Base-by-base conservation (phyloP, 1,284 basidiomycete genomes). In the Leccinum cinnamomeum region DNA sequence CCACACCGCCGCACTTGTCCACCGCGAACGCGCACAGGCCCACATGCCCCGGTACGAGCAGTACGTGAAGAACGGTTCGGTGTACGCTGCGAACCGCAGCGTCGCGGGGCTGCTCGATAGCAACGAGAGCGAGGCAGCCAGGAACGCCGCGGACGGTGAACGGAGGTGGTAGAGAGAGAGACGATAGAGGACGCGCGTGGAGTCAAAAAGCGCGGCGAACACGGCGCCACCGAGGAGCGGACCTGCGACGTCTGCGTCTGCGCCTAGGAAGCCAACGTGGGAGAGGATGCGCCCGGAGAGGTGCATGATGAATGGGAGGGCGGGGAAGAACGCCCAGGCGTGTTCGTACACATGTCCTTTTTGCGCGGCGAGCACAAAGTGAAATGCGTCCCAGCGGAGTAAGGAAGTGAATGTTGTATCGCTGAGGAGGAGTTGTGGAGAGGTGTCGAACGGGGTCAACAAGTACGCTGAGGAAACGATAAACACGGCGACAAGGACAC, bases 381-480 rank as follows among this genome's bases (percentile, higher is more conserved):
- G 90, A 63, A 98, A 82, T 2, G 83, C 82, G 72, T 98, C 97
- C 97, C 97, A 98, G 65, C 95, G 86, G n/a, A 94, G 77, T 2
- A 85, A 67, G 2, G 80, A 69, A 11, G 71, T 75, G 0, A 72
- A 41, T 25, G 57, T 53, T 7, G 58, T n/a, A 12, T 48, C 59
- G 14, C 69, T 57, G 14, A 77, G 55, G 5, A 78, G 61, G 41
- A 78, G 72, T 18, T 66, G 68, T 0, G 87, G 80, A 5, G 83
- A 84, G 2, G 77, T 70, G 58, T 83, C 82, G 60, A 83, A 83
- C 28, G 77, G 66, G 3, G 80, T 73, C 2, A 82, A 69, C 18
- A 66, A 65, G 12, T 71, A 71, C 1, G 77, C 61, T 2, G 77
- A 62, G 16, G 70, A 67, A 4, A 75, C 58, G 44, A 79, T 58